Conservation (phyloP, 2,329 filamentous ascomycete genomes). For the Calcarisporium arbuscula region DNA sequence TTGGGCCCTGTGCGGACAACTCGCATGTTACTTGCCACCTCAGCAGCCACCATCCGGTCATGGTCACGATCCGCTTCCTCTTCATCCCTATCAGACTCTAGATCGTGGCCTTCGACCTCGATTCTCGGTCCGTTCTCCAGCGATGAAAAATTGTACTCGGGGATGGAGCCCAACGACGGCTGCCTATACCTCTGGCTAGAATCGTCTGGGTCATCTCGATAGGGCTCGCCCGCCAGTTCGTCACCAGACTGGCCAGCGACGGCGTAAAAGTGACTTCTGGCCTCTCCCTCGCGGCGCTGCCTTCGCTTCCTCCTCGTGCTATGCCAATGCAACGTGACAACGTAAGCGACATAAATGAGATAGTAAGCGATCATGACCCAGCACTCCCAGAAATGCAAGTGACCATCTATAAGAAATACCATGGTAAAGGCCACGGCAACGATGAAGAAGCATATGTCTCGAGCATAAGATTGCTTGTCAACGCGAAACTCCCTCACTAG, state of each 20-base stretch:
- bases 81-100: conserved; percentile 43
- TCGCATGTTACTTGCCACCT: conserved; percentile 91
- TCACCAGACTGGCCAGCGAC: conserved; percentile 43
- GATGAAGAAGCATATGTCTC: conserved; percentile 90
- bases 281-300: conserved; percentile 61
- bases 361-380: conserved; percentile 87
- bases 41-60: conserved; percentile 64
- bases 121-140: conserved; percentile 42
- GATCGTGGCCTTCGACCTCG: conserved; percentile 35
- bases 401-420: conserved; percentile 78
- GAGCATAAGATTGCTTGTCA: conserved; percentile 78
- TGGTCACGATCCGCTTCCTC: too few species aligned
- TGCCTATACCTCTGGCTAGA: conserved; percentile 14
- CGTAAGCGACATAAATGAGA: conserved; percentile 77
- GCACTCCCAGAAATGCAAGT: conserved; percentile 83
- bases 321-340: conserved; percentile 91
- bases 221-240: conserved; percentile 50
- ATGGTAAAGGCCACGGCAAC: conserved; percentile 81
- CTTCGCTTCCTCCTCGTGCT: conserved; percentile 54
- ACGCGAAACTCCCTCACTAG: conserved; percentile 93
- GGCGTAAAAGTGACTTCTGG: conserved; percentile 67
- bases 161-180: conserved; percentile 10
- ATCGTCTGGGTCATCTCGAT: conserved; percentile 53
- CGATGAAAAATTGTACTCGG: conserved; percentile 30
- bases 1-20: conserved; percentile 57